These are phyloP conservation scores for Rhizopogon roseolus DNA, from an alignment of 768 basidiomycete species.

Conservation along the genomic window DNA sequence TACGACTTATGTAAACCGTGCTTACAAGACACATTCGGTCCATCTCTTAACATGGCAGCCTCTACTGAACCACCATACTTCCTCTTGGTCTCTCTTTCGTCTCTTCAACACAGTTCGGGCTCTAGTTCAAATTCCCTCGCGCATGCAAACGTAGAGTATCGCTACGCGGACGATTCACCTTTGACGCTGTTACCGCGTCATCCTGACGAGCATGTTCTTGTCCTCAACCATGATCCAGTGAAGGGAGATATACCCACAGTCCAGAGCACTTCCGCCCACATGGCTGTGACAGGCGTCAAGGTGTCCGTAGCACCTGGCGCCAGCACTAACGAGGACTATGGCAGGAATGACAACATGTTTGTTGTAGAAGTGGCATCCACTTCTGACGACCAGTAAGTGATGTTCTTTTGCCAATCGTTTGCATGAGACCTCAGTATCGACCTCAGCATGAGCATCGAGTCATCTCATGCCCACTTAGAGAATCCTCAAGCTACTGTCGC, in stretches of 20 bases:
- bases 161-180: conserved; percentile 76
- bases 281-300: conserved; percentile 54
- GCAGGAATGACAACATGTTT: conserved; percentile 66
- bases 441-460: conserved; percentile 14
- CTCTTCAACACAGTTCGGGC: conserved; percentile 32
- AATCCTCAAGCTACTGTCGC: conserved; percentile 48
- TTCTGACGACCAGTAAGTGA: conserved; percentile 39
- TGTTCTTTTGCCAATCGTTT: background rate
- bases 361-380: conserved; percentile 60
- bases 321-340: conserved; percentile 41
- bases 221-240: conserved; percentile 64
- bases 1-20: background rate
- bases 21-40: too few relatives aligned
- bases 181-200: conserved; percentile 56
- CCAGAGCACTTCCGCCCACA: conserved; percentile 43
- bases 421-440: background rate
- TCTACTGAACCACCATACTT: conserved; percentile 52
- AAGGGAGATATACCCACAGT: conserved; percentile 36
- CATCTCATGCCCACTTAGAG: conserved; percentile 23
- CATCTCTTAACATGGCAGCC: conserved; percentile 7
- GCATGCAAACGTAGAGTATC: conserved; percentile 76
- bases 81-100: conserved; percentile 59
- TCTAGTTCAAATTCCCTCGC: conserved; percentile 34
- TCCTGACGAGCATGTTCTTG: conserved; percentile 64
- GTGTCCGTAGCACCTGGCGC: conserved; percentile 73